Evolutionary conservation across 495 filamentous ascomycete genomes (phyloP).

Genomic region (Talaromyces trachyspermus): DNA sequence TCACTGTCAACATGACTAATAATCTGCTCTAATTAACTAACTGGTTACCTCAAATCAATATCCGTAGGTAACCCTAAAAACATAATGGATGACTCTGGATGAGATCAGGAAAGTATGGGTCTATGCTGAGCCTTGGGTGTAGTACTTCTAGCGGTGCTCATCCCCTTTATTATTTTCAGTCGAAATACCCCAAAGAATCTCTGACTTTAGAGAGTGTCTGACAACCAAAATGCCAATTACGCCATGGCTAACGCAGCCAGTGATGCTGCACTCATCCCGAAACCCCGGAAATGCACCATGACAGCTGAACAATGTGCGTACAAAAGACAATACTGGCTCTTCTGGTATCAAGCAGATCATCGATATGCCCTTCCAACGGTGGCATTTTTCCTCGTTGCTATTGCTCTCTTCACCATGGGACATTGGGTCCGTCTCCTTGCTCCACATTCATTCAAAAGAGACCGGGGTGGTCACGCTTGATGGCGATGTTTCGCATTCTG

Average conservation of each 20-base stretch:
- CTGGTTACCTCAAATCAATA: too few species aligned
- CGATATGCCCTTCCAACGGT: slow-evolving; percentile 42
- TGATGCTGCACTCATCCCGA: slow-evolving; percentile 41
- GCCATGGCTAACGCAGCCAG: slow-evolving; percentile 39
- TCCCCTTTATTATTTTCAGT: too few species aligned
- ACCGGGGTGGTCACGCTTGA: slow-evolving; percentile 6
- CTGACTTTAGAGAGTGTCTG: too few species aligned
- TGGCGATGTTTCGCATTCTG: neutral
- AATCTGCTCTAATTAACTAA: neutral
- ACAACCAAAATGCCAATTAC: slow-evolving; percentile 17
- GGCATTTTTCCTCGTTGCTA: slow-evolving; percentile 40
- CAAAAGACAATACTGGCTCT: slow-evolving; percentile 36
- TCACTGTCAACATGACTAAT: too few species aligned
- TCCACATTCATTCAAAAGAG: slow-evolving; percentile 10
- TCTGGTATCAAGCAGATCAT: slow-evolving; percentile 49
- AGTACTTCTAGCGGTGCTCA: too few species aligned
- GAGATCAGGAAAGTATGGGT: too few species aligned
- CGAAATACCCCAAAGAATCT: too few species aligned
- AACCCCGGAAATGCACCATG: slow-evolving; percentile 35
- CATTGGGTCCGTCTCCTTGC: slow-evolving; percentile 15
- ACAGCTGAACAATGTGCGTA: slow-evolving; percentile 42
- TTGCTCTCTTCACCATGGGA: slow-evolving; percentile 38
- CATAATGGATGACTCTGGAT: too few species aligned
- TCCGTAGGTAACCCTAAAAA: too few species aligned
- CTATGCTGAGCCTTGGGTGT: too few species aligned